These are phyloP conservation scores for Phytophthora macrochlamydospora DNA, from an alignment of 352 stramenopile species.

Conservation along the genomic window DNA sequence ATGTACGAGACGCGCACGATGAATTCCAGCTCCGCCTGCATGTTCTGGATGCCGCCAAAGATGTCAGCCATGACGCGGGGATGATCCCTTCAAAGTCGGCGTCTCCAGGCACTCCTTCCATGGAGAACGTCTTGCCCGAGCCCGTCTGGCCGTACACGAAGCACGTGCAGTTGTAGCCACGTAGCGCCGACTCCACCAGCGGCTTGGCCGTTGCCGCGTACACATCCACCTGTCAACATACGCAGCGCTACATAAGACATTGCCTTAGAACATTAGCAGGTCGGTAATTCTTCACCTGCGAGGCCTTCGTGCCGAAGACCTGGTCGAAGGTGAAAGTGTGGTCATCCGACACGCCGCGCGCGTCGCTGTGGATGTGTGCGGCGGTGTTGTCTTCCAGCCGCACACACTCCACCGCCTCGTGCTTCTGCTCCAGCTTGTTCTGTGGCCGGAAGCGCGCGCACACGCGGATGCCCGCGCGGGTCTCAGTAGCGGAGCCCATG, in stretches of 20 bases:
- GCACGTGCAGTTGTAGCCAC: slow-evolving; percentile 91
- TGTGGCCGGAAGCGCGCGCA: slow-evolving; percentile 78
- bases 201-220: slow-evolving; percentile 71
- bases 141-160: slow-evolving; percentile 94
- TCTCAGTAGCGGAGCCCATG: slow-evolving; percentile 30
- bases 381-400: slow-evolving; percentile 52
- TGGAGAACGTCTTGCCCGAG: slow-evolving; percentile 94
- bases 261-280: not conserved
- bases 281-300: slow-evolving; percentile 26
- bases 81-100: slow-evolving; percentile 75
- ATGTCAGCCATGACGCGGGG: slow-evolving; percentile 74
- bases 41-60: slow-evolving; percentile 70
- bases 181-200: slow-evolving; percentile 59
- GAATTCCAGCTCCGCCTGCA: slow-evolving; percentile 88
- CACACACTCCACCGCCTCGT: slow-evolving; percentile 68
- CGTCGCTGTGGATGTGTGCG: slow-evolving; percentile 40
- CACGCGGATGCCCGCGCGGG: slow-evolving; percentile 62
- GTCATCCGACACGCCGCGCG: slow-evolving; percentile 31
- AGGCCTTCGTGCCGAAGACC: slow-evolving; percentile 60
- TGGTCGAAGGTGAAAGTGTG: slow-evolving; percentile 81
- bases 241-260: not conserved
- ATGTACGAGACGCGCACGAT: slow-evolving; percentile 97
- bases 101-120: slow-evolving; percentile 77
- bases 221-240: slow-evolving; percentile 40
- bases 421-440: slow-evolving; percentile 78